Base-by-base conservation (phyloP, 345 rosid species). In the Orychophragmus violaceus region DNA sequence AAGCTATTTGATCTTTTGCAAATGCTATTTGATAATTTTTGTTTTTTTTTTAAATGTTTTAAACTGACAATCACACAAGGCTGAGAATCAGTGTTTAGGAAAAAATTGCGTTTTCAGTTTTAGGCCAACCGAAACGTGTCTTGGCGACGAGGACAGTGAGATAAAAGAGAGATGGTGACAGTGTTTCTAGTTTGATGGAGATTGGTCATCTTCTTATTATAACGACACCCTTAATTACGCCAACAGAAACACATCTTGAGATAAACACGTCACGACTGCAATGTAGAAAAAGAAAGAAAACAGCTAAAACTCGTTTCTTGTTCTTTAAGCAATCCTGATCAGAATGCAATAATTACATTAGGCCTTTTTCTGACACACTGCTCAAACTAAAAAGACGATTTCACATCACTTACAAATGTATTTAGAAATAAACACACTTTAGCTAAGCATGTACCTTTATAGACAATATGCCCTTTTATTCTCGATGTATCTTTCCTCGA, bases 171-270 rank as follows among this genome's bases (percentile, higher is more conserved):
- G 51, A 60, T 50, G 42, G 19, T 18, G 74, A 60, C 33, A 39
- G 25, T 60, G 36, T 16, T 45, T 32, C 54, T 66, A 55, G 11
- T 65, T 22, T 70, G 69, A 71, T 71, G 62, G 63, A 53, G 75
- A 70, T n/a, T 54, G 29, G 44, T 44, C 28, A 70, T 39, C 54
- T 45, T 45, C 24, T 45, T 8, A 8, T 44, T 44, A 44, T 18
- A 45, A 18, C 12, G 50, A 9, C 5, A 45, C 23, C 50, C n/a
- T n/a, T n/a, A n/a, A 19, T 6, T 45, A 45, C 13, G 50, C 24
- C 50, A 45, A 45, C n/a, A 46, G 6, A 21, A 46, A 8, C 23
- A 8, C 48, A 7, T 41, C 1, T 41, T 16, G 46, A 6, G 45
- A 39, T 39, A 3, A 39, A 39, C 45, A 39, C 45, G 52, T 5